These are phyloP conservation scores for Fusarium aywerte DNA, from an alignment of 2,329 filamentous ascomycete genomes.

Conservation along the genomic window DNA sequence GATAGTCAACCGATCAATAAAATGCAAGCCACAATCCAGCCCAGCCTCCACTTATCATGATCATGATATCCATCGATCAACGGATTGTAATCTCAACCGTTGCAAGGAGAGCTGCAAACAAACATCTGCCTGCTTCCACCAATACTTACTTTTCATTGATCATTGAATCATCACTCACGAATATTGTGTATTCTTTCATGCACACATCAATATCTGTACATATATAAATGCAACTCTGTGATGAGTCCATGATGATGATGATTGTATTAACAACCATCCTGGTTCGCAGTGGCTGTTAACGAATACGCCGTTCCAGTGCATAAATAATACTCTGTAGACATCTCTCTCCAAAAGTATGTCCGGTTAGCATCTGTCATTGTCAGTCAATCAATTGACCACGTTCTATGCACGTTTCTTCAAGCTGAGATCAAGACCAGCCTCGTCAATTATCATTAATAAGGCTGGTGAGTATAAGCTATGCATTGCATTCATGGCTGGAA, in stretches of 20 bases:
- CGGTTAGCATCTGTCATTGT: not conserved
- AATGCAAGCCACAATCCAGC: slow-evolving; percentile 12
- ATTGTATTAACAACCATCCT: not conserved
- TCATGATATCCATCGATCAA: too few species aligned
- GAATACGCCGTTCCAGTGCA: slow-evolving; percentile 1
- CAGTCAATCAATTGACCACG: not conserved
- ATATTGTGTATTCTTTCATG: not conserved
- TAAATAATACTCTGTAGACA: not conserved
- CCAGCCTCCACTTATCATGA: not conserved
- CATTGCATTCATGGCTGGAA: not conserved
- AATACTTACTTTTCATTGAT: not conserved
- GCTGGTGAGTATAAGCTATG: not conserved
- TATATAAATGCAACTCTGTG: slow-evolving; percentile 13
- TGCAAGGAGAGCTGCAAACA: not conserved
- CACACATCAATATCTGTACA: not conserved
- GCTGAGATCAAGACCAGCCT: not conserved
- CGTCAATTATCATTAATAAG: not conserved
- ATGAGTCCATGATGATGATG: slow-evolving; percentile 25
- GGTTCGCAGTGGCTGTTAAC: slow-evolving; percentile 7
- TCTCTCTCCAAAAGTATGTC: too few species aligned
- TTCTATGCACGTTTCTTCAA: not conserved
- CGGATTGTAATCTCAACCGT: not conserved
- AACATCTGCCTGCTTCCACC: not conserved
- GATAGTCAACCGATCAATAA: not conserved
- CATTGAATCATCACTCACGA: not conserved